Base-by-base conservation (phyloP, 2,329 filamentous ascomycete genomes). In the Talaromyces sp. region DNA sequence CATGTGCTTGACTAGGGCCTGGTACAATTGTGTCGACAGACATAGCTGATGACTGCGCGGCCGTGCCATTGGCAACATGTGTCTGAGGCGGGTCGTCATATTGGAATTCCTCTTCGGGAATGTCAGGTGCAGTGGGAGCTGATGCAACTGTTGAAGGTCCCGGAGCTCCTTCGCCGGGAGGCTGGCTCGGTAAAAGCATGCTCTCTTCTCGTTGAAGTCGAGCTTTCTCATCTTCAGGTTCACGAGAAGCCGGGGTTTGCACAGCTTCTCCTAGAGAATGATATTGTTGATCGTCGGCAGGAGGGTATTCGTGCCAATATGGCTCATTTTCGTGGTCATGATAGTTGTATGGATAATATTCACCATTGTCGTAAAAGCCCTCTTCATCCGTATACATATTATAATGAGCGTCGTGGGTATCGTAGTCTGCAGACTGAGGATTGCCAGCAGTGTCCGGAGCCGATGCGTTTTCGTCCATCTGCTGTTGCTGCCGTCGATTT, bases 161-260 rank as follows among this genome's bases (percentile, higher is more conserved):
- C 32, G 75, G 73, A 60, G 78, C 74, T 13, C 73, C 68, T 36
- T 77, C 72, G 0, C 73, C 80, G 13, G 89, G 84, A 15, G 91
- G 93, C 68, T 88, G 87, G 70, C 92, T 96, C 2, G 93, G 93
- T 25, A 97, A 76, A 5, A 97, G 78, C 54, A 88, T 84, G 66
- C 88, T 84, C 76, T 97, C 93, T 47, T 91, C 92, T 62, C 85
- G 85, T 54, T 88, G 85, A 62, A 95, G 77, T 55, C 88, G 87
- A 63, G 96, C 88, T 74, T 97, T 97, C 65, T 98, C 95, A 13
- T 88, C 86, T 33, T 92, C 77, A 4, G 79, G 82, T 63, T 84
- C 84, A 60, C 91, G 86, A 72, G 67, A 84, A 82, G 60, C 81
- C 74, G 57, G 84, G 77, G 65, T 80, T 69, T 71, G 67, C 17